A percentile compares a stretch with the other conserved stretches of the same genome.
Evolutionary conservation across 2,329 filamentous ascomycete genomes (phyloP).

Genomic region (Penicillium sp.): DNA sequence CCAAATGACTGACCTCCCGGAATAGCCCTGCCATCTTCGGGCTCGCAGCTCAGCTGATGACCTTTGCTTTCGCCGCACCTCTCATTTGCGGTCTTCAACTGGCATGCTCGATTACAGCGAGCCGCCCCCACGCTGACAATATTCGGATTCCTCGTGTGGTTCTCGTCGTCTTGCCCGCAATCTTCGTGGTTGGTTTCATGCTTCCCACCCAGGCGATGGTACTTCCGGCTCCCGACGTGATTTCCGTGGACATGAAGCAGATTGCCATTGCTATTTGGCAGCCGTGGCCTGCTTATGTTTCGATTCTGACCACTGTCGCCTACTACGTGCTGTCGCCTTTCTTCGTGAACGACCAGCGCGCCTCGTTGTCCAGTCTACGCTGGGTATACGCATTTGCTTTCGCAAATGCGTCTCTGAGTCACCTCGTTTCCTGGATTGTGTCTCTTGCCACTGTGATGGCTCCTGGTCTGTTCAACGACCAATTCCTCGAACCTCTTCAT

Average conservation of each 20-base stretch:
- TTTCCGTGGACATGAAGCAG: conserved; percentile 47
- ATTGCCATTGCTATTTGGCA: conserved; percentile 52
- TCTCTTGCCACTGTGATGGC: conserved; percentile 39
- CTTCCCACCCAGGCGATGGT: conserved; percentile 46
- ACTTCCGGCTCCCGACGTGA: conserved; percentile 40
- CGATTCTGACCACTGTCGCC: conserved; percentile 37
- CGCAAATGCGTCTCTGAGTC: conserved; percentile 37
- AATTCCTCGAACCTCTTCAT: conserved; percentile 35
- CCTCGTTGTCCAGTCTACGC: conserved; percentile 34
- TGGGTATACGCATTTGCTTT: conserved; percentile 45
- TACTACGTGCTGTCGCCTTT: conserved; percentile 25
- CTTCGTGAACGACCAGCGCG: conserved; percentile 24
- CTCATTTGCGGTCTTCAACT: conserved; percentile 46
- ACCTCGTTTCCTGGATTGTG: conserved; percentile 43
- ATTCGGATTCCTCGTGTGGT: conserved; percentile 33
- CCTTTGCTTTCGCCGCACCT: conserved; percentile 47
- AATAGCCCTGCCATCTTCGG: conserved; percentile 40
- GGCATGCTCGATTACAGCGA: conserved; percentile 41
- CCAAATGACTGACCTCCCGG: conserved; percentile 3
- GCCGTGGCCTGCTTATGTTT: conserved; percentile 49
- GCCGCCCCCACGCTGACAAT: conserved; percentile 34
- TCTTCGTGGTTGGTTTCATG: conserved; percentile 45
- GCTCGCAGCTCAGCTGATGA: conserved; percentile 42
- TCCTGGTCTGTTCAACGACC: conserved; percentile 35
- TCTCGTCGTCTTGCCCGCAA: conserved; percentile 39